These are phyloP conservation scores for Cercophora newfieldiana DNA, from an alignment of 495 filamentous ascomycete genomes.

Conservation along the genomic window DNA sequence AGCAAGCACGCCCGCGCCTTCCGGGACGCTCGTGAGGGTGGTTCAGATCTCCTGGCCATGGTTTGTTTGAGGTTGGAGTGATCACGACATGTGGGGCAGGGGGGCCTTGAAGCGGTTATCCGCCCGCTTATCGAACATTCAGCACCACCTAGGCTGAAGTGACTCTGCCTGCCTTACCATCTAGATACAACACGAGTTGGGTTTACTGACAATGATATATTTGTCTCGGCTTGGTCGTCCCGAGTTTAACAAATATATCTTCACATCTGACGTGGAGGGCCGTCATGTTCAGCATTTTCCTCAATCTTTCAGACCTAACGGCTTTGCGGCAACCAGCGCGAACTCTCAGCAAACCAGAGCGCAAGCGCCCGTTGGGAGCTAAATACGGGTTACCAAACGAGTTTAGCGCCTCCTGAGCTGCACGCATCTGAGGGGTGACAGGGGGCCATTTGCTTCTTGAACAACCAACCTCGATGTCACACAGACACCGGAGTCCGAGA, in stretches of 20 bases:
- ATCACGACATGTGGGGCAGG: not conserved
- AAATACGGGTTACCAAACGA: not conserved
- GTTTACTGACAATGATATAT: too few relatives aligned
- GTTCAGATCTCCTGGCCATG: not conserved
- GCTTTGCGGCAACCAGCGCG: not conserved
- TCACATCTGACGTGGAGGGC: not conserved
- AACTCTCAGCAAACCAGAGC: not conserved
- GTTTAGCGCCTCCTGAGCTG: not conserved
- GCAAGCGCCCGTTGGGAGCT: too few relatives aligned
- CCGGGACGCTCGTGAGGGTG: not conserved
- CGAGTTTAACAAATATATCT: too few relatives aligned
- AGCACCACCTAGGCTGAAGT: not conserved
- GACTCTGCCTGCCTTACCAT: too few relatives aligned
- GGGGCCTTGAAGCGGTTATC: not conserved
- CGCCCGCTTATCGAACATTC: not conserved
- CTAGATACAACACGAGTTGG: too few relatives aligned
- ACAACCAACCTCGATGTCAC: not conserved
- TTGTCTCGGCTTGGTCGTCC: too few relatives aligned
- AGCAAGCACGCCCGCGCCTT: not conserved
- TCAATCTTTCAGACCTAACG: not conserved
- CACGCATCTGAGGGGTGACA: not conserved
- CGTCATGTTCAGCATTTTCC: not conserved
- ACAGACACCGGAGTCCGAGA: not conserved
- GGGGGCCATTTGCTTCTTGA: not conserved
- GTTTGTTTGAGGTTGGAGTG: not conserved